A percentile compares a stretch with the other conserved stretches of the same genome.
Evolutionary conservation across 805 yeast species (phyloP).

Genomic region (Schizosaccharomyces osmophilus): DNA sequence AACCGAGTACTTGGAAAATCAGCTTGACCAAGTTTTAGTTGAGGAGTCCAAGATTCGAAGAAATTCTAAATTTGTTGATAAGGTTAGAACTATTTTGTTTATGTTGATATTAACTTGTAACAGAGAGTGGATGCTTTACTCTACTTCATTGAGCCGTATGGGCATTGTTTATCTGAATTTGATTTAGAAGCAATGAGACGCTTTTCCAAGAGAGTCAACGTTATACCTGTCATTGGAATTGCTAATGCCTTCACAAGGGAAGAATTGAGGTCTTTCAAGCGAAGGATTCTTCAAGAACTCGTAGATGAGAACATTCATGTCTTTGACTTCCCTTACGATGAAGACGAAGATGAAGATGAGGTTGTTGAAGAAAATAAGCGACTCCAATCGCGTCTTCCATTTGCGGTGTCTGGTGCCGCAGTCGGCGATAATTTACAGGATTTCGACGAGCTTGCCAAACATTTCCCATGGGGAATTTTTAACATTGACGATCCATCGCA

Average conservation of each 20-base stretch:
- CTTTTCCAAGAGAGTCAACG: conserved; percentile 48
- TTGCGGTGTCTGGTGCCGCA: conserved; percentile 32
- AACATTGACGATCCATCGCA: conserved; percentile 19
- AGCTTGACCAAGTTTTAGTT: conserved; percentile 44
- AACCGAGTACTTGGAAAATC: conserved; percentile 33
- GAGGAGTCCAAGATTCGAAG: conserved; percentile 56
- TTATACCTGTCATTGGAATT: conserved; percentile 60
- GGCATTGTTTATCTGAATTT: conserved; percentile 33
- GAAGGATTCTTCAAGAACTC: conserved; percentile 31
- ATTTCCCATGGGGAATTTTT: conserved; percentile 46
- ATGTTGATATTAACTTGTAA: background rate
- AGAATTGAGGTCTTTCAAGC: conserved; percentile 33
- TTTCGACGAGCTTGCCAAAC: conserved; percentile 14
- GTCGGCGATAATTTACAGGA: conserved; percentile 16
- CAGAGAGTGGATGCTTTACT: conserved; percentile 51
- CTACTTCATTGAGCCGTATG: conserved; percentile 46
- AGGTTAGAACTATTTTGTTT: background rate
- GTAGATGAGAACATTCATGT: conserved; percentile 32
- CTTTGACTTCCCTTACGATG: conserved; percentile 51
- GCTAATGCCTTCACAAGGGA: conserved; percentile 52
- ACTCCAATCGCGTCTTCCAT: conserved; percentile 30
- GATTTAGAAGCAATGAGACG: conserved; percentile 51
- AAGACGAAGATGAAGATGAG: conserved; percentile 26
- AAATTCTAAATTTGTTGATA: conserved; percentile 45
- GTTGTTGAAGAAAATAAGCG: conserved; percentile 14